phyloP scores from a whole-genome alignment of 192 early-diverging fungal species.

The Gaertneriomyces semiglobifer region DNA sequence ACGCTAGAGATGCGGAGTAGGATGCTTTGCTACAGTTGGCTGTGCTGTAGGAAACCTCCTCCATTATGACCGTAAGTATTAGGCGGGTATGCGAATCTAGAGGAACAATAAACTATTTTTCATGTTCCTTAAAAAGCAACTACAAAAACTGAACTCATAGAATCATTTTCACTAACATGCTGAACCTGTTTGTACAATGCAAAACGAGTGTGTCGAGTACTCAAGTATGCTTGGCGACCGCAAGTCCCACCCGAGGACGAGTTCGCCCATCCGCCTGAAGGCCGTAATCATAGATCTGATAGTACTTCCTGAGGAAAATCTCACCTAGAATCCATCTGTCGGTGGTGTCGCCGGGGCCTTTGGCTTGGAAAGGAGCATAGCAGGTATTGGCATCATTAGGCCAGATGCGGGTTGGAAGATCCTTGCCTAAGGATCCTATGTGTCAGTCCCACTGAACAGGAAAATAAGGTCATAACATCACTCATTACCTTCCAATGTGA shows the following conservation, averaged over 20 bases:
- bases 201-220: too few relatives aligned
- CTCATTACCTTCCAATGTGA: slow-evolving; percentile 18
- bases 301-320: slow-evolving; percentile 32
- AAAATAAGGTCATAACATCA: background rate
- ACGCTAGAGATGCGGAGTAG: too few relatives aligned
- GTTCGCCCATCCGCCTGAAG: background rate
- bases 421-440: slow-evolving; percentile 11
- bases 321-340: slow-evolving; percentile 29
- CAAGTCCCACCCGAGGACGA: slow-evolving; percentile 26
- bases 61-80: too few relatives aligned
- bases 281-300: slow-evolving; percentile 33
- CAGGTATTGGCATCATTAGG: slow-evolving; percentile 20
- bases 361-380: slow-evolving; percentile 26
- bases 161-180: too few relatives aligned
- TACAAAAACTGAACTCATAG: too few relatives aligned
- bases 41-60: too few relatives aligned
- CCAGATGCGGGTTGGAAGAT: slow-evolving; percentile 23
- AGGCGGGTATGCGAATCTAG: too few relatives aligned
- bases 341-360: background rate
- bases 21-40: too few relatives aligned
- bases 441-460: background rate
- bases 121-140: too few relatives aligned
- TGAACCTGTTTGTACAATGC: too few relatives aligned
- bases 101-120: too few relatives aligned
- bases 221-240: slow-evolving; percentile 4